A percentile compares a stretch with the other conserved stretches of the same genome.
phyloP scores from a whole-genome alignment of 345 rosid species.

The Populus ilicifolia region DNA sequence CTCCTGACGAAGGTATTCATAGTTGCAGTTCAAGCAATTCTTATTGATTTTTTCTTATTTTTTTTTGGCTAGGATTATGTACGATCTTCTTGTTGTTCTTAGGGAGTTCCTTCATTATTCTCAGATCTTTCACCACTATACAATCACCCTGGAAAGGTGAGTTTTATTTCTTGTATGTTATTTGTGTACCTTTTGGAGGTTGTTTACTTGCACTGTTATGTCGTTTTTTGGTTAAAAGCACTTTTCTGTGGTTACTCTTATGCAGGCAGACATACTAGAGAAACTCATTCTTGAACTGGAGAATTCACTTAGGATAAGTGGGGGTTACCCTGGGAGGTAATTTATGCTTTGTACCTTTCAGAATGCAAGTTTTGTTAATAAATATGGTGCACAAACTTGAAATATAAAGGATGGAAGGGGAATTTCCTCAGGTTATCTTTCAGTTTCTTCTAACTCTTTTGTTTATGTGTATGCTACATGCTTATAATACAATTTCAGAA shows the following conservation, averaged over 20 bases:
- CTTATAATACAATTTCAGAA: background rate
- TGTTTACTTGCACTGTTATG: background rate
- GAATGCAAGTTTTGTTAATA: background rate
- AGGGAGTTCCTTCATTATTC: conserved; percentile 98
- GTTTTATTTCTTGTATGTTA: conserved; percentile 19
- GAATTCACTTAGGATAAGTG: conserved; percentile 61
- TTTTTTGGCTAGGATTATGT: conserved; percentile 10
- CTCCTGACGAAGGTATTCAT: conserved; percentile 71
- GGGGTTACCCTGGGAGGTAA: conserved; percentile 82
- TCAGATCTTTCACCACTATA: conserved; percentile 94
- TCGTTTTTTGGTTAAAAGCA: conserved; percentile 2
- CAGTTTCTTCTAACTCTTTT: background rate
- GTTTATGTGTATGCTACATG: background rate
- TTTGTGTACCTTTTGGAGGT: conserved; percentile 2
- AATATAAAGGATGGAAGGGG: background rate
- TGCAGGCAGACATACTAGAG: conserved; percentile 85
- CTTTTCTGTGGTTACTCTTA: conserved; percentile 10
- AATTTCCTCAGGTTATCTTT: background rate
- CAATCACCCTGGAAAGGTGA: conserved; percentile 77
- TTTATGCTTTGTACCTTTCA: conserved; percentile 7
- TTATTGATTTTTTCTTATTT: background rate
- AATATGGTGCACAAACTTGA: background rate
- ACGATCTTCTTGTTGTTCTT: conserved; percentile 16
- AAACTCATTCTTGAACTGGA: conserved; percentile 79
- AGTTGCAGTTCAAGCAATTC: background rate